Evolutionary conservation across 768 basidiomycete genomes (phyloP), one percentile per base, ranked within the genome.

Genomic region (Russula brevipes): DNA sequence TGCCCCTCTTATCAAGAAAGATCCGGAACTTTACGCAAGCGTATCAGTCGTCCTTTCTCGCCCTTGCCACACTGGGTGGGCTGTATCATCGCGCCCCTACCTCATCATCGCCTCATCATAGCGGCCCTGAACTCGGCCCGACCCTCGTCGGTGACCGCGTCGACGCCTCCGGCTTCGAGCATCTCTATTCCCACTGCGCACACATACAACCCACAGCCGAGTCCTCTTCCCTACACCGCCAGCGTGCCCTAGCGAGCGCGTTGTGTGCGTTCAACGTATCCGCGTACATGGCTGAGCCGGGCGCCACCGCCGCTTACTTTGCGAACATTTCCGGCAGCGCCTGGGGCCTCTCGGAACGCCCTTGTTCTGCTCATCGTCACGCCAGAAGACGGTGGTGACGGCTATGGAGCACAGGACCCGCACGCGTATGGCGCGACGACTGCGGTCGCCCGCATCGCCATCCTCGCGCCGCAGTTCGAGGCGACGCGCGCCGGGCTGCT

Each of bases 391-490:
- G 71, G 7, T 2, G n/a, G 16, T 5, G n/a, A 11, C 19, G 41
- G 14, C 5, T 12, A 53, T 36, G 51, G 51, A 17, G 11, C 16
- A 12, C 2, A 45, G 17, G 39, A 64, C 24, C 44, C n/a, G 52
- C 11, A 54, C 4, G 14, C 24, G 38, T 19, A 65, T 24, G 69
- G 66, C 52, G 11, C 3, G 61, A 71, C 2, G 69, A 80, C 19
- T 66, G 69, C 41, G 75, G 11, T 82, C 75, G 17, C 82, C 30
- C 78, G 78, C 19, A 68, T 93, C 41, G 79, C 80, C 1, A 70
- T 94, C 58, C 73, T 96, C 50, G 89, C 91, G 5, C 91, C 92
- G 0, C 76, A 79, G 63, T 94, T 94, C 65, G 91, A 95, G 72
- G 80, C 80, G 11, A 80, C 84, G 0, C 82, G 91, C 39, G 91